These are phyloP conservation scores for Lactarius psammicola DNA, from an alignment of 768 basidiomycete species.

Conservation along the genomic window DNA sequence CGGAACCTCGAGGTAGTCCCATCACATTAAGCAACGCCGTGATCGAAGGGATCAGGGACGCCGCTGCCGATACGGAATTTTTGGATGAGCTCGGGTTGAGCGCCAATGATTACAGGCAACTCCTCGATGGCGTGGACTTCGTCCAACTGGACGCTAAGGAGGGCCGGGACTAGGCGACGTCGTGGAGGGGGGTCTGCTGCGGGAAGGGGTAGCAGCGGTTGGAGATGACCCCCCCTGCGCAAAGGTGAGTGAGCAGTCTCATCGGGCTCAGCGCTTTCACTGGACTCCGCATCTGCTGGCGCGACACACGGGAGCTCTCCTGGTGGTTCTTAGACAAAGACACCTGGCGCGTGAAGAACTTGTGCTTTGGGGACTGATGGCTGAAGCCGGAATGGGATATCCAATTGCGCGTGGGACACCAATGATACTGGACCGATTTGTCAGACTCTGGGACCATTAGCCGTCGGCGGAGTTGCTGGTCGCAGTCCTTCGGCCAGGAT, in stretches of 20 bases:
- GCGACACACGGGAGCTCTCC: not conserved
- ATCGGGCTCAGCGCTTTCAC: not conserved
- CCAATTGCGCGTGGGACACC: not conserved
- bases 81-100: slow-evolving; percentile 24
- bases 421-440: slow-evolving; percentile 1
- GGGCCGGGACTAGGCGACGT: not conserved
- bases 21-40: slow-evolving; percentile 13
- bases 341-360: slow-evolving; percentile 3
- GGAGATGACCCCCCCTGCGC: not conserved
- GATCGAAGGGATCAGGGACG: slow-evolving; percentile 30
- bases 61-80: slow-evolving; percentile 29
- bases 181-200: not conserved
- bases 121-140: slow-evolving; percentile 8
- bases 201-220: not conserved
- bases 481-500: slow-evolving; percentile 24
- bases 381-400: not conserved
- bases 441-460: not conserved
- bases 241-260: slow-evolving; percentile 20
- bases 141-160: not conserved
- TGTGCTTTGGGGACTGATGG: not conserved
- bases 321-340: slow-evolving; percentile 2
- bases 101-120: slow-evolving; percentile 4
- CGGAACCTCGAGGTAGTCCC: not conserved
- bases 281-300: slow-evolving; percentile 6
- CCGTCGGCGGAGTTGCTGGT: slow-evolving; percentile 14